Base-by-base conservation (phyloP, 148 eudicot genomes). In the Arctostaphylos glauca region DNA sequence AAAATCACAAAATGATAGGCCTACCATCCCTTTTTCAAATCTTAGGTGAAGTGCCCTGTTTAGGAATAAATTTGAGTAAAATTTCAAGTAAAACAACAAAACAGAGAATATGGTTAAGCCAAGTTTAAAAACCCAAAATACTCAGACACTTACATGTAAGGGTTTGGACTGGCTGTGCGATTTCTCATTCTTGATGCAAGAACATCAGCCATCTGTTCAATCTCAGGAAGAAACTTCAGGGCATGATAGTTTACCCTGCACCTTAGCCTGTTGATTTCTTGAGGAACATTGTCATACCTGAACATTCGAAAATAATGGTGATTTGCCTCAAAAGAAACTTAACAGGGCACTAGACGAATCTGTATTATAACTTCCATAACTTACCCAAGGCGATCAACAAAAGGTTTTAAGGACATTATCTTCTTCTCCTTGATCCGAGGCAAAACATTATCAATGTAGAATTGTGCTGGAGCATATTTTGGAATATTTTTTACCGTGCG, bases 1-100 rank as follows among this genome's bases (percentile, higher is more conserved):
- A 88, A 93, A 96, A 90, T 96, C 99, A 88, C 99, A 96, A 80
- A 96, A 96, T 38, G 99, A 96, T 76, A 96, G 89, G 79, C 99
- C 99, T 58, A 96, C 99, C 99, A 96, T 96, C 41, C 99, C 99
- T 87, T 96, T 96, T 88, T 96, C 99, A 86, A 96, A 96, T 85
- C 99, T 91, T 82, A 96, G 93, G 88, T 96, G 99, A 87, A 96
- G 99, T 80, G 99, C 99, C 98, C 99, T 96, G 93, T 67, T 76
- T 54, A 89, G 31, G 56, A 53, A 56, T 6, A 76, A 78, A 81
- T 14, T n/a, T 53, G 68, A 46, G 72, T 85, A 49, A 46, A 68
- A 68, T 16, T 48, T 9, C 5, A 12, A 54, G 58, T 46, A 25
- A 50, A 18, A 38, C 47, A 71, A 67, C 12, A 4, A 79, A 78